These are phyloP conservation scores for Sechiopsis laciniata DNA, from an alignment of 306 rosid genomes.

Conservation along the genomic window DNA sequence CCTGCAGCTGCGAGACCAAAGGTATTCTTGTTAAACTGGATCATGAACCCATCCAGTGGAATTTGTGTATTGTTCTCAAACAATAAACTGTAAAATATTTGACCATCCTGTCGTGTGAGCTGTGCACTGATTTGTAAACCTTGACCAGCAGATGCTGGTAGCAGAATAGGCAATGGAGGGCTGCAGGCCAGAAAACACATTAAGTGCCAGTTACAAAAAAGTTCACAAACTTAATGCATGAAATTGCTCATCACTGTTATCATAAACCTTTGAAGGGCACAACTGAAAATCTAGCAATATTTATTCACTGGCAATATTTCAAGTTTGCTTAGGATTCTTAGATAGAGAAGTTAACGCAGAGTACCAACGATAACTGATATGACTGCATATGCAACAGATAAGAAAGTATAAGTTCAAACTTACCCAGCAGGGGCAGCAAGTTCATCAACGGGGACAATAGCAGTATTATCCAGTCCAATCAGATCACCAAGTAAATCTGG, in stretches of 20 bases:
- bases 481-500: slow-evolving; percentile 95
- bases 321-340: neutral
- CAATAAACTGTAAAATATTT: slow-evolving; percentile 70
- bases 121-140: slow-evolving; percentile 98
- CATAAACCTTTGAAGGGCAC: slow-evolving; percentile 5
- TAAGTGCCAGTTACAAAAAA: slow-evolving; percentile 15
- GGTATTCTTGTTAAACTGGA: slow-evolving; percentile 92
- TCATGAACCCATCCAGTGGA: slow-evolving; percentile 93
- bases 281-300: neutral
- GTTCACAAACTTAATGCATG: slow-evolving; percentile 12
- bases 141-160: slow-evolving; percentile 77
- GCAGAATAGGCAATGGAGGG: slow-evolving; percentile 73
- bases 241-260: neutral
- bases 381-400: slow-evolving; percentile 10
- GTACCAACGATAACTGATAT: neutral
- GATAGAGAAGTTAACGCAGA: neutral
- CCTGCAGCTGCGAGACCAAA: slow-evolving; percentile 97
- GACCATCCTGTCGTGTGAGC: slow-evolving; percentile 65
- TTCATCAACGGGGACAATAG: slow-evolving; percentile 68
- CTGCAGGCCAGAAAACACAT: slow-evolving; percentile 42
- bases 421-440: slow-evolving; percentile 75
- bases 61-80: slow-evolving; percentile 76
- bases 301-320: slow-evolving; percentile 13
- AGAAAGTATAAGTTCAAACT: slow-evolving; percentile 31
- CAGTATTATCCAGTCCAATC: slow-evolving; percentile 76